Base-by-base conservation (phyloP, 140 eudicot species). In the Stevia rebaudiana region DNA sequence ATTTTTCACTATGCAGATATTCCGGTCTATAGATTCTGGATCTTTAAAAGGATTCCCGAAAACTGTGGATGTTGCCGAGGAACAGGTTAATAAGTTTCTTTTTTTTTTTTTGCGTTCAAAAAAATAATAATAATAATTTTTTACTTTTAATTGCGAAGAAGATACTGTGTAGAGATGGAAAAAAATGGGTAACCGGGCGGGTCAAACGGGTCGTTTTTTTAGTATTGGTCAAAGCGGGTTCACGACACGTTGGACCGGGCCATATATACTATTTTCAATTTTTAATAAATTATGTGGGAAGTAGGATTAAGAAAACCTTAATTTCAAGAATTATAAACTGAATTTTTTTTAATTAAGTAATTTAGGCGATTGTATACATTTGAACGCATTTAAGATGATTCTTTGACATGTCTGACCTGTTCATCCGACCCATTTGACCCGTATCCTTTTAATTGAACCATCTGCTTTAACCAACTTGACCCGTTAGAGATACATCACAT, bases 21-120 rank as follows among this genome's bases (percentile, higher is more conserved):
- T 92, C 72, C 78, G 96, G 62, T 92, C 98, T 60, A 87, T 92
- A 57, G 96, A 92, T 79, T 87, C 98, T 46, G 96, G 95, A 49
- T 92, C 98, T 6, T 52, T 85, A 66, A 83, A 66, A 73, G 98
- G 96, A 43, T 88, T 92, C 75, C 96, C 96, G n/a, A 87, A 83
- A 76, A 77, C 78, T 30, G 85, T 76, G 28, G 88, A 83, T 62
- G 80, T 56, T 77, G 95, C 94, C 11, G 63, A 83, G 69, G 68
- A 69, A n/a, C 92, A 82, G 92, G 96, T 87, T 67, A 19, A 53
- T 40, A 60, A 61, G 15, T 28, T 48, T 43, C 36, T 21, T n/a
- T 53, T 70, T 18, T 5, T 13, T 16, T 15, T n/a, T n/a, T n/a
- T n/a, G n/a, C n/a, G n/a, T n/a, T n/a, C n/a, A n/a, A n/a, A n/a